These are phyloP conservation scores for Myxozyma geophila DNA, from an alignment of 805 yeast genomes.

Conservation along the genomic window DNA sequence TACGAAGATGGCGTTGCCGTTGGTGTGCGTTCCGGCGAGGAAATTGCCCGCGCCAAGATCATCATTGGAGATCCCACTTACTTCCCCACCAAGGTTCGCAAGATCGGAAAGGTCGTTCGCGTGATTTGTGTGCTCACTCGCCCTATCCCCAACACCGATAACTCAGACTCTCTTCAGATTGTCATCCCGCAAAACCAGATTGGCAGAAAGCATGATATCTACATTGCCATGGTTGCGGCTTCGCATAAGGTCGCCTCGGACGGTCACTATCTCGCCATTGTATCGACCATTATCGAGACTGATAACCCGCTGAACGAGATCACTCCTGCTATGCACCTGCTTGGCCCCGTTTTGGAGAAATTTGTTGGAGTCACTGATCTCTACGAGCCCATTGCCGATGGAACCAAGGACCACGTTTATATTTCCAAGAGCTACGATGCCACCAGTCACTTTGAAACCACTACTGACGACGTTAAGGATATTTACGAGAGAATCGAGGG, in stretches of 20 bases:
- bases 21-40: conserved; percentile 91
- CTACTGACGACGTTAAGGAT: conserved; percentile 96
- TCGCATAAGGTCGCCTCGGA: conserved; percentile 88
- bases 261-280: conserved; percentile 89
- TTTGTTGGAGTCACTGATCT: conserved; percentile 93
- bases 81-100: conserved; percentile 80
- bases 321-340: conserved; percentile 88
- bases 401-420: conserved; percentile 74
- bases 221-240: conserved; percentile 85
- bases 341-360: conserved; percentile 78
- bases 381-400: conserved; percentile 85
- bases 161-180: conserved; percentile 88
- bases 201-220: conserved; percentile 89
- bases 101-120: conserved; percentile 77
- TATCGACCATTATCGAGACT: conserved; percentile 93
- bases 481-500: conserved; percentile 90
- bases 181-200: conserved; percentile 97
- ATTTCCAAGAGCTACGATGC: conserved; percentile 92
- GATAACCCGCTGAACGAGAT: conserved; percentile 89
- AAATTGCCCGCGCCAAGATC: conserved; percentile 86
- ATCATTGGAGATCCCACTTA: conserved; percentile 98
- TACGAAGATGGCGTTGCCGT: conserved; percentile 74
- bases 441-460: conserved; percentile 90
- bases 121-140: conserved; percentile 90
- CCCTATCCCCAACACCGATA: conserved; percentile 79